These are phyloP conservation scores for Cornus suecica DNA, from an alignment of 148 eudicot species.

Conservation along the genomic window DNA sequence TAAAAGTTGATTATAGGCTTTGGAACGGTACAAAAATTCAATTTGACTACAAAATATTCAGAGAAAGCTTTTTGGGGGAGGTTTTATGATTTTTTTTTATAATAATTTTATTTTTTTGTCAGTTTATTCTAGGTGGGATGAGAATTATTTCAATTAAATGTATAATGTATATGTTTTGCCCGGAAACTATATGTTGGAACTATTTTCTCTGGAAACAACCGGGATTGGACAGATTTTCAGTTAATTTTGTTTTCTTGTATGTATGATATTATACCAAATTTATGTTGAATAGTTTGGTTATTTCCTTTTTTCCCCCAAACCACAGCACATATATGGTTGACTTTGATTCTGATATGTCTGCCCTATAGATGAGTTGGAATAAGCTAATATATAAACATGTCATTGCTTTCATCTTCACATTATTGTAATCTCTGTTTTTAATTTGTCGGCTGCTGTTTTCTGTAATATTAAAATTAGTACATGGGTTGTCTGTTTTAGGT, in stretches of 20 bases:
- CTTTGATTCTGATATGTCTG: neutral
- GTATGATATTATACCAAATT: conserved; percentile 2
- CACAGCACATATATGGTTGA: neutral
- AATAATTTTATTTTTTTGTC: too few relatives aligned
- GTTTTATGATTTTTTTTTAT: neutral
- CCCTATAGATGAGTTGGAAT: neutral
- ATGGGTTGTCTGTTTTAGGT: neutral
- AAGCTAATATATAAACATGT: neutral
- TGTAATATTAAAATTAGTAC: neutral
- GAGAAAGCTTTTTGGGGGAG: neutral
- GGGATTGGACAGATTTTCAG: neutral
- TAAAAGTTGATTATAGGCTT: neutral
- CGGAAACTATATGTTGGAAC: neutral
- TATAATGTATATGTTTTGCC: neutral
- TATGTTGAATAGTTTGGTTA: neutral
- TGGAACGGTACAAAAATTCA: neutral
- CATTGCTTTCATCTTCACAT: neutral
- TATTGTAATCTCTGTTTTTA: neutral
- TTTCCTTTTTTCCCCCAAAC: neutral
- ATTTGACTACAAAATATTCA: neutral
- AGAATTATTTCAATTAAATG: too few relatives aligned
- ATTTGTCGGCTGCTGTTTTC: neutral
- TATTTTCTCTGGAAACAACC: neutral
- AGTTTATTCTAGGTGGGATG: too few relatives aligned
- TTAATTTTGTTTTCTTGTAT: too few relatives aligned